Base-by-base conservation (phyloP, 257 asterid genomes). In the Nicotiana otophora region DNA sequence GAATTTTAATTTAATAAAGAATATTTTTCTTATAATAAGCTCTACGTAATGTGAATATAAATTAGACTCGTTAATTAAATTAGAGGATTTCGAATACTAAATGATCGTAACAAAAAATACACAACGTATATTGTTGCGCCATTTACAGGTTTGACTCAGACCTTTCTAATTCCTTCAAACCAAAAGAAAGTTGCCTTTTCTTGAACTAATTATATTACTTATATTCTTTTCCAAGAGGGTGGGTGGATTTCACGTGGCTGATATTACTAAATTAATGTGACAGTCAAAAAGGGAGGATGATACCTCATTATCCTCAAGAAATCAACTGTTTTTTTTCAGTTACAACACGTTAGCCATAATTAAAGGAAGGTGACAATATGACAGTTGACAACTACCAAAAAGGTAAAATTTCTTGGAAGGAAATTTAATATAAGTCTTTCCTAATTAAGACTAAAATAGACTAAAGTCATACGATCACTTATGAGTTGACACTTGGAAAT, bases 401-500 rank as follows among this genome's bases (percentile, higher is more conserved):
- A 42, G 14, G 9, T 74, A 5, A 46, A 42, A 20, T 5, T 5
- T 19, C 31, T 36, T 17, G 8, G 8, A 19, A 57, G 7, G 5
- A 57, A 17, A 57, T 5, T 54, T 6, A n/a, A n/a, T 19, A n/a
- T 5, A 5, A 70, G 36, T 46, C 36, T 20, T 70, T 46, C 14
- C 61, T 42, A 3, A 72, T 6, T 7, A 72, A 12, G 72, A 63
- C 67, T 23, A 61, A 60, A 62, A 8, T 19, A 42, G 33, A 46
- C 26, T 48, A 4, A 74, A 74, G 62, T 74, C 80, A 26, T 4
- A 26, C 26, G 42, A 74, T 15, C 26, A 51, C 62, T 48, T 51
- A 51, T 48, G 11, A 74, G 80, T 74, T 74, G 80, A 74, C 46
- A 74, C 80, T 74, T 74, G 80, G 46, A 74, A 74, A 74, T 74